Conservation (phyloP, 140 eudicot genomes). For the Anethum foeniculum region DNA sequence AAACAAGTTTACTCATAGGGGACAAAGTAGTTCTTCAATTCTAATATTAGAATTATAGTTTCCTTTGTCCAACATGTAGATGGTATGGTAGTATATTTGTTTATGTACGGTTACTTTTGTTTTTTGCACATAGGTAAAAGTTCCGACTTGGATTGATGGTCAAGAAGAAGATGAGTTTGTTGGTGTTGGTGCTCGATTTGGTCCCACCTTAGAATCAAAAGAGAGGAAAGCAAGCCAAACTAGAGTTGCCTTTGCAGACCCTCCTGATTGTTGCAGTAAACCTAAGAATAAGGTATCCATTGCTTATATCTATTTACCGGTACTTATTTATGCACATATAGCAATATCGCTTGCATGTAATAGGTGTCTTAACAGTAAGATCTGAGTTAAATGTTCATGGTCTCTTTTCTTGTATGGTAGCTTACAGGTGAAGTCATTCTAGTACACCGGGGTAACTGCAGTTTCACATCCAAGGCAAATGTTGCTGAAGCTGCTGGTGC, state of each 20-base stretch:
- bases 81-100: neutral
- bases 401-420: conserved; percentile 43
- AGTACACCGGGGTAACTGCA: conserved; percentile 97
- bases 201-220: conserved; percentile 91
- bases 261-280: conserved; percentile 90
- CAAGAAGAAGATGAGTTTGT: conserved; percentile 69
- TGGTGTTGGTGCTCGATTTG: conserved; percentile 98
- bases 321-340: neutral
- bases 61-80: neutral
- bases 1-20: neutral
- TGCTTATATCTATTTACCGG: conserved; percentile 3
- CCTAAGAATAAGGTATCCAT: conserved; percentile 75
- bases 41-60: neutral
- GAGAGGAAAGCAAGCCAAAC: conserved; percentile 90
- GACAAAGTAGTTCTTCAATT: neutral
- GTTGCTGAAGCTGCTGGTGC: conserved; percentile 99
- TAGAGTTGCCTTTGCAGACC: conserved; percentile 78
- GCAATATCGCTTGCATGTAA: neutral
- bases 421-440: conserved; percentile 91
- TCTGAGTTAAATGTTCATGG: conserved; percentile 40
- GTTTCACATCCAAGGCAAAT: conserved; percentile 82
- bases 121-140: conserved; percentile 62
- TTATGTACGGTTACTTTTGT: neutral
- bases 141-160: conserved; percentile 79
- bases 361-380: conserved; percentile 20